Evolutionary conservation across 306 rosid genomes (phyloP), one percentile per base, ranked within the genome.

Genomic region (Urtica urens): DNA sequence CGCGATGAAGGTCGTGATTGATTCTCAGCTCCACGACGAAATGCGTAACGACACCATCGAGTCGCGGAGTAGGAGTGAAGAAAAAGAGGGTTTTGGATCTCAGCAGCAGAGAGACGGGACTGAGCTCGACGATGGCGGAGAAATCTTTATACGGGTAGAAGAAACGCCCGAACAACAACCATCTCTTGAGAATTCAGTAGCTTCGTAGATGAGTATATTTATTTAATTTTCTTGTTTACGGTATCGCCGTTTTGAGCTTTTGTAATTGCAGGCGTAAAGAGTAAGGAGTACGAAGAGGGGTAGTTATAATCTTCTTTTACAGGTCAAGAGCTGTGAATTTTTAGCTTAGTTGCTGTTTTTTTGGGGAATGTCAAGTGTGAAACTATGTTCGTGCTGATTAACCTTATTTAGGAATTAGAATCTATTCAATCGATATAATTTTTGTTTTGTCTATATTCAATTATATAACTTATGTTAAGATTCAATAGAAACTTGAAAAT

Each of bases 31-130:
- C 37, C 21, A 20, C 37, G 43, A 34, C 24, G 40, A 40, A 6
- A 23, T 41, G 7, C 21, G 1, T 31, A 43, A 65, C 22, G 56
- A 58, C 33, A 49, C 27, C 19, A 49, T 57, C 8, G 62, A 69
- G 52, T 69, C 74, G 4, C 73, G 59, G 35, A 4, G 10, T 28
- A 4, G 33, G 10, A 28, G 33, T 35, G 8, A 5, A 12, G 14
- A 35, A 35, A 3, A 5, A 35, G n/a, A 12, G 39, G 39, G 39
- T 35, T n/a, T n/a, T n/a, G n/a, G n/a, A n/a, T n/a, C n/a, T n/a
- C n/a, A n/a, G n/a, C n/a, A n/a, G n/a, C n/a, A n/a, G n/a, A n/a
- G n/a, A n/a, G n/a, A n/a, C n/a, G 44, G 20, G 20, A 39, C 20
- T 24, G 24, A 42, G 47, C 28, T 20, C n/a, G n/a, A n/a, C n/a